phyloP scores from a whole-genome alignment of 1,139 yeast genomes.

The Candida neerlandica region DNA sequence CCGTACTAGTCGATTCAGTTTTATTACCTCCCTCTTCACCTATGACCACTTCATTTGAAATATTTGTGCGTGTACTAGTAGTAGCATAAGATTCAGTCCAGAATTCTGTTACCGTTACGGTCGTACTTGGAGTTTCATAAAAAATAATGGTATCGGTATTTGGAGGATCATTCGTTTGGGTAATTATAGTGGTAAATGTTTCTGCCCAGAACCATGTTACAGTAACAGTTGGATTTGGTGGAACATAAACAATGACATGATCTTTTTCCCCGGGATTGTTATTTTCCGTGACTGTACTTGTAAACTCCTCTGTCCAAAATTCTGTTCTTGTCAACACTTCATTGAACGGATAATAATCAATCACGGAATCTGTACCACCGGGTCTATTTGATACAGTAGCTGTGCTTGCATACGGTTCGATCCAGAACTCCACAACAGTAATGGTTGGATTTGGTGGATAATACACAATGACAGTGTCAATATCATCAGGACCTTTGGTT shows the following conservation, averaged over 20 bases:
- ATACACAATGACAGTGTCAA: slow-evolving; percentile 23
- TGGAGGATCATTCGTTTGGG: slow-evolving; percentile 10
- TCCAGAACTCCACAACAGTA: slow-evolving; percentile 16
- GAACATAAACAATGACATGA: slow-evolving; percentile 23
- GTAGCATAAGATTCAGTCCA: background rate
- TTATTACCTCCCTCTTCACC: too few relatives aligned
- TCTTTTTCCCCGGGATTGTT: slow-evolving; percentile 17
- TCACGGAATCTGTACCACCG: slow-evolving; percentile 20
- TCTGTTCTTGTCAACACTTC: slow-evolving; percentile 11
- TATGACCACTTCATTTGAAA: too few relatives aligned
- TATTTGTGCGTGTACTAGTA: too few relatives aligned
- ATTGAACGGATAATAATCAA: slow-evolving; percentile 21
- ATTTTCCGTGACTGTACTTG: slow-evolving; percentile 12
- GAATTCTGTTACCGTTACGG: slow-evolving; percentile 4
- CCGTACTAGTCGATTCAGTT: too few relatives aligned
- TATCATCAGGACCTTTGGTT: slow-evolving; percentile 13
- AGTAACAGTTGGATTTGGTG: slow-evolving; percentile 18
- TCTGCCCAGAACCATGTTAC: slow-evolving; percentile 14
- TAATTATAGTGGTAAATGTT: slow-evolving; percentile 10
- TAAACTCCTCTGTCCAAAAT: slow-evolving; percentile 13
- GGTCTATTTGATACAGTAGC: slow-evolving; percentile 14
- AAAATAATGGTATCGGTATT: slow-evolving; percentile 16
- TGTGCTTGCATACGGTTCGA: slow-evolving; percentile 9
- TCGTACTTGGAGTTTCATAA: slow-evolving; percentile 13
- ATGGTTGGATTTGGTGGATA: slow-evolving; percentile 20